Evolutionary conservation across 805 yeast species (phyloP).

Genomic region (Kazachstania bromeliacearum): DNA sequence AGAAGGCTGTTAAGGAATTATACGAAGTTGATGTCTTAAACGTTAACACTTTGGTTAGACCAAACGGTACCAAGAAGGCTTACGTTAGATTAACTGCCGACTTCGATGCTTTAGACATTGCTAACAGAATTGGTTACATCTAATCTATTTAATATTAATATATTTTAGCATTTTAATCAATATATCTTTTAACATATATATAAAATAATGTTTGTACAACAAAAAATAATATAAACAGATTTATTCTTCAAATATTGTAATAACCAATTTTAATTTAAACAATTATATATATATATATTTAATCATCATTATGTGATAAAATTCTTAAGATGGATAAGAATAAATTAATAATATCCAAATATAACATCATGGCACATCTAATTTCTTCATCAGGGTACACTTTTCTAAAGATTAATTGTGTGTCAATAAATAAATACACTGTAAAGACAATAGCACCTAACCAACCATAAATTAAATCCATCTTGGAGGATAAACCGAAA

Average conservation of each 20-base stretch:
- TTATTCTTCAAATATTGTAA: background rate
- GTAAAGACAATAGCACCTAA: conserved; percentile 68
- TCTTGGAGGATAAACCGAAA: conserved; percentile 54
- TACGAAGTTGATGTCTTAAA: conserved; percentile 90
- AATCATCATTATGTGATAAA: conserved; percentile 30
- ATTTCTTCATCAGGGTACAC: conserved; percentile 78
- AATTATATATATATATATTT: too few species aligned
- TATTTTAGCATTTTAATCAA: background rate
- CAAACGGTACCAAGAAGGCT: conserved; percentile 99
- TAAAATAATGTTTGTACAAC: background rate
- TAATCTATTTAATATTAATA: conserved; percentile 33
- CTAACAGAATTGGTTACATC: conserved; percentile 99
- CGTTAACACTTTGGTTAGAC: conserved; percentile 96
- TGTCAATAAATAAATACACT: conserved; percentile 67
- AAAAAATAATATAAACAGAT: background rate
- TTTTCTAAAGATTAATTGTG: conserved; percentile 68
- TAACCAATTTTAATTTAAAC: too few species aligned
- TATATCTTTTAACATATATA: background rate
- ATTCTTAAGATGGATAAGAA: conserved; percentile 69
- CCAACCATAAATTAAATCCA: conserved; percentile 59
- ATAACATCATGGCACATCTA: conserved; percentile 67
- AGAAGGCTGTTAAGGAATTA: conserved; percentile 95
- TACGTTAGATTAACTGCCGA: conserved; percentile 98
- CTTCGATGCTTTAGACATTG: conserved; percentile 98
- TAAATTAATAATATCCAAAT: conserved; percentile 74